Base-by-base conservation (phyloP, 2,329 filamentous ascomycete genomes). In the Neonectria sp. region DNA sequence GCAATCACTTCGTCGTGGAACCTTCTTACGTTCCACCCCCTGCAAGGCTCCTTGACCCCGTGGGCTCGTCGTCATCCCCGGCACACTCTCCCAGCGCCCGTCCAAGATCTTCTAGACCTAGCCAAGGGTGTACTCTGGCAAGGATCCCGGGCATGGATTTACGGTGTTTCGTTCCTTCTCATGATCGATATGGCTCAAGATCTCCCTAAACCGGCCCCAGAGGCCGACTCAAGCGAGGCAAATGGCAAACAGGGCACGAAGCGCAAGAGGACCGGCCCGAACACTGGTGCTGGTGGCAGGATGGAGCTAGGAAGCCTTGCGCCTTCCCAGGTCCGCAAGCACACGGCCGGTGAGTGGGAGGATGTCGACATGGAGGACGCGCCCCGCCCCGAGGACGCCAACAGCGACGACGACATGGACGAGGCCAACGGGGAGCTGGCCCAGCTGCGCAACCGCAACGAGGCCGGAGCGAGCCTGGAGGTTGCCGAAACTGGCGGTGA, bases 81-180 rank as follows among this genome's bases (percentile, higher is more conserved):
- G n/a, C 87, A 88, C 17, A 88, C 87, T 64, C 89, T 98, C 24
- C 96, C 95, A 0, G 84, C 86, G 3, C 88, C 93, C 55, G 95
- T 97, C 79, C 89, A 87, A 63, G 89, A 90, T 70, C 88, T 95
- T 27, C 89, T 92, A 67, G 95, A 97, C 78, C 86, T 93, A 48
- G 92, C 92, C 60, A 95, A 95, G 84, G 95, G 95, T 4, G 90
- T 91, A 29, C 80, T 97, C 45, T 98, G 95, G 95, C 93, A 97
- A 77, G 85, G 92, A 1, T 84, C 85, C 31, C 89, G 95, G 15
- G 82, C 95, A 8, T 98, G 95, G 94, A 82, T 98, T 24, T 98
- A 97, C 76, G 95, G 95, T 7, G 89, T 90, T 46, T 91, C 89
- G 1, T 98, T 95, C 87, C 81, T 99, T 27, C 95, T 93, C 83